phyloP scores from a whole-genome alignment of 83 land plant species.

The Thuja plicata region DNA sequence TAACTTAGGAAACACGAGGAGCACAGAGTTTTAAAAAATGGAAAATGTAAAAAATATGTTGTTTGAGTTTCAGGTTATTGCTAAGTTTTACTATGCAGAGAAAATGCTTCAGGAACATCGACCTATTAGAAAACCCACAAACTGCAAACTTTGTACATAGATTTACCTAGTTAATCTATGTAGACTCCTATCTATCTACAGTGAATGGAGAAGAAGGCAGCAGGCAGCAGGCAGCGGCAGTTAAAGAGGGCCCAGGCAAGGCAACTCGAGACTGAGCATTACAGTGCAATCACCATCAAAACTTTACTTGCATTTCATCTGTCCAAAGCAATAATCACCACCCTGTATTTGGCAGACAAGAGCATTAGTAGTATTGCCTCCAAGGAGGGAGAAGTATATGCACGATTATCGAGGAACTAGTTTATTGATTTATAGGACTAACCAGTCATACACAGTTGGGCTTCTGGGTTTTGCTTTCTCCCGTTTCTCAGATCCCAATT shows the following conservation, averaged over 20 bases:
- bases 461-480: neutral
- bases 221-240: neutral
- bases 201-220: neutral
- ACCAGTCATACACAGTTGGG: neutral
- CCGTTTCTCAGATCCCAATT: neutral
- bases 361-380: neutral
- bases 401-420: no score
- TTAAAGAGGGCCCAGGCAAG: neutral
- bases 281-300: neutral
- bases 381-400: neutral
- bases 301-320: neutral
- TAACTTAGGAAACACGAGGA: neutral
- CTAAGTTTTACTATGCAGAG: neutral
- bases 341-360: constrained; percentile 1
- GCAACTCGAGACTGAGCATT: no score
- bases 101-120: no score
- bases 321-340: neutral
- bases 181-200: neutral
- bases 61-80: neutral
- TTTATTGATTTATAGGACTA: neutral
- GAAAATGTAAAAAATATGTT: no score
- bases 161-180: neutral
- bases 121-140: neutral
- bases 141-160: neutral
- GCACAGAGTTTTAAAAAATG: neutral